Base-by-base conservation (phyloP, 148 eudicot genomes). In the Camellia granthamiana region DNA sequence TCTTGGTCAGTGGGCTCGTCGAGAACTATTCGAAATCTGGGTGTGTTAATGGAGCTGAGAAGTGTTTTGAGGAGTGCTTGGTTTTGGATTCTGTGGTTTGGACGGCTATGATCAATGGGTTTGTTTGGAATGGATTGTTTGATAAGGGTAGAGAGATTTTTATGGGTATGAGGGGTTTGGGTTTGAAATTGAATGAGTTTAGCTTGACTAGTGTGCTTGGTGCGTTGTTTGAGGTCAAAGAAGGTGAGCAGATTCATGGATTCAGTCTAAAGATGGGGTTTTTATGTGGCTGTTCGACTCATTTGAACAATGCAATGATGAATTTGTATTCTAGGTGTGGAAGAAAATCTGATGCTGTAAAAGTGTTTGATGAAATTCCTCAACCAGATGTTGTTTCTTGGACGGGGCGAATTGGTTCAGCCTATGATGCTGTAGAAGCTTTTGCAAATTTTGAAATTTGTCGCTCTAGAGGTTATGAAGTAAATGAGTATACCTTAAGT, bases 41-140 rank as follows among this genome's bases (percentile, higher is more conserved):
- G 81, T 62, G 69, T 77, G 79, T 88, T 18, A 75, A 69, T 14
- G 74, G 62, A 1, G 91, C 87, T 77, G 88, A 89, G 78, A 90
- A 75, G 81, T 92, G 90, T 82, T 88, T 90, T 80, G 80, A 81
- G 72, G 93, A 86, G 83, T 90, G 93, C 83, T 75, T 73, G 75
- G 80, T 79, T 49, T 56, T 88, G 72, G 95, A 92, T 87, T 75
- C 81, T 78, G 91, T 90, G 77, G 90, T 86, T 68, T 90, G 84
- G 80, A 89, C 88, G 58, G 84, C 89, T 18, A 89, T 90, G 95
- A 86, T 92, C 74, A 92, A 89, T 85, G 95, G 90, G 67, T 92
- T 79, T 88, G 93, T 90, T 81, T 85, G 84, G 88, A 92, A 87
- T 83, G 78, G 69, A 38, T 88, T 88, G 60, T 81, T 92, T 84